phyloP scores from a whole-genome alignment of 2,329 filamentous ascomycete species.

The Botrytis medusae region DNA sequence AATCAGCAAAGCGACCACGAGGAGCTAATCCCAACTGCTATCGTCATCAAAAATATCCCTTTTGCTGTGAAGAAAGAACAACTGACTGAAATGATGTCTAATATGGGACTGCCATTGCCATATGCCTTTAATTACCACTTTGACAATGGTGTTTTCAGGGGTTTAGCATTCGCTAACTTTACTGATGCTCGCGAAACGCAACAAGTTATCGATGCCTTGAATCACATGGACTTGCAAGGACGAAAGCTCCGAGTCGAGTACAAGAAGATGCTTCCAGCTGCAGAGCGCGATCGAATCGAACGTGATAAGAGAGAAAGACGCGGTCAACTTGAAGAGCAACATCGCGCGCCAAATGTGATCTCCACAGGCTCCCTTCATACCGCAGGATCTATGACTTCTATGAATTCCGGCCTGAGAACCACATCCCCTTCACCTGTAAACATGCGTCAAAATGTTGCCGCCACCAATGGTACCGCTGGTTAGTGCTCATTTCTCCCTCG shows the following conservation, averaged over 20 bases:
- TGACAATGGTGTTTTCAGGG: conserved; percentile 94
- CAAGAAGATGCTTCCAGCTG: conserved; percentile 97
- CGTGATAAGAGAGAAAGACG: conserved; percentile 94
- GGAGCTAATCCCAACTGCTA: conserved; percentile 94
- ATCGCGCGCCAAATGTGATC: conserved; percentile 61
- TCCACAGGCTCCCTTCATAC: conserved; percentile 58
- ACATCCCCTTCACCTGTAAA: conserved; percentile 40
- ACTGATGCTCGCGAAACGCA: conserved; percentile 93
- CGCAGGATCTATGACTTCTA: conserved; percentile 77
- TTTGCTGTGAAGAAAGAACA: conserved; percentile 98
- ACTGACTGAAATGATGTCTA: conserved; percentile 88
- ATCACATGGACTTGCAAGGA: conserved; percentile 92
- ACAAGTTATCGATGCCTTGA: conserved; percentile 88
- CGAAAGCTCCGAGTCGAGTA: conserved; percentile 95
- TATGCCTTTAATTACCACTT: conserved; percentile 99
- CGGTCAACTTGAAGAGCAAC: conserved; percentile 95
- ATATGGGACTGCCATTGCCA: conserved; percentile 87
- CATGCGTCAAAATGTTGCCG: conserved; percentile 27
- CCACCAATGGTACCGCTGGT: conserved; percentile 24
- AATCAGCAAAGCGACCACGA: conserved; percentile 47
- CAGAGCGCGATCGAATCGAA: conserved; percentile 93
- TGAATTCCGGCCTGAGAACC: conserved; percentile 59
- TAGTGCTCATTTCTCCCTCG: conserved; percentile 16
- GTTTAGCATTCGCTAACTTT: conserved; percentile 96
- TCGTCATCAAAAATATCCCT: conserved; percentile 99